Evolutionary conservation across 2,329 filamentous ascomycete species (phyloP).

Genomic region (Trichophyton schoenleinii): DNA sequence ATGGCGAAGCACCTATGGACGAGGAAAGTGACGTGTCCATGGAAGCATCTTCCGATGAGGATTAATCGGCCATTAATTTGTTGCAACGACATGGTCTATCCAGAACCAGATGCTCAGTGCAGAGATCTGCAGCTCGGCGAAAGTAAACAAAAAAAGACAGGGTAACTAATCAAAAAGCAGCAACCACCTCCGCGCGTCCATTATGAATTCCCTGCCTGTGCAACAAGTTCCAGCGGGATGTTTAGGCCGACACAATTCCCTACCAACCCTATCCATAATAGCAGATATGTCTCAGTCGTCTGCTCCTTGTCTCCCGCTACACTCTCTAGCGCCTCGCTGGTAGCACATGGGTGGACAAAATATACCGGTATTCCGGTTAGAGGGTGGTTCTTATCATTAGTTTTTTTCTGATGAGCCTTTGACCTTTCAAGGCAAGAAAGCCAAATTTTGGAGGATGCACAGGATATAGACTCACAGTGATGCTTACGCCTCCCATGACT

Average conservation of each 20-base stretch:
- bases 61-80: conserved; percentile 32
- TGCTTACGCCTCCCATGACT: conserved; percentile 60
- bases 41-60: conserved; percentile 62
- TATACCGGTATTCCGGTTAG: conserved; percentile 64
- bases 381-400: conserved; percentile 59
- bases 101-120: background rate
- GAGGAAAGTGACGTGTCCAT: conserved; percentile 57
- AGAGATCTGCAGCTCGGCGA: background rate
- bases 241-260: conserved; percentile 68
- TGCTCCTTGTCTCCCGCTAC: conserved; percentile 38
- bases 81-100: no score
- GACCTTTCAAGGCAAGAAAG: background rate
- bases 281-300: conserved; percentile 55
- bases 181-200: background rate
- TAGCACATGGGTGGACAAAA: conserved; percentile 87
- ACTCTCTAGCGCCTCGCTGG: conserved; percentile 63
- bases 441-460: background rate
- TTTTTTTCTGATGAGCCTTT: conserved; percentile 15
- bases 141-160: background rate
- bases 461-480: conserved; percentile 49
- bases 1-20: conserved; percentile 45
- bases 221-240: conserved; percentile 55
- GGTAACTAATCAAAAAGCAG: background rate
- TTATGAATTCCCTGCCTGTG: background rate
- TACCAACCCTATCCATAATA: conserved; percentile 80